Base-by-base conservation (phyloP, 2,329 filamentous ascomycete genomes). In the Claviceps sp. region DNA sequence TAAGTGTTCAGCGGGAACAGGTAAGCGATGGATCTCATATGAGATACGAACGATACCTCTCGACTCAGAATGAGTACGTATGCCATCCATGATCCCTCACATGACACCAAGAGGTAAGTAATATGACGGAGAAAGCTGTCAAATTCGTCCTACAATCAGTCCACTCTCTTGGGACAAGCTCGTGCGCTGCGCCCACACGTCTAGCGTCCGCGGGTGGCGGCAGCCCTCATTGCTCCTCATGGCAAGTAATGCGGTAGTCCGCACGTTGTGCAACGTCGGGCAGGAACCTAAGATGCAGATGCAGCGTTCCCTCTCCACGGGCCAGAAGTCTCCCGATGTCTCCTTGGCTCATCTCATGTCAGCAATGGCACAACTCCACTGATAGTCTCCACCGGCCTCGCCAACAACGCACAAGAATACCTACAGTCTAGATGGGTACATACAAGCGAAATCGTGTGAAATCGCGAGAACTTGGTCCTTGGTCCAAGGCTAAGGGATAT, bases 101-200 rank as follows among this genome's bases (percentile, higher is more conserved):
- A 34, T 26, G 34, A 34, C 22, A 13, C 30, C 24, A 30, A n/a
- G n/a, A 18, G n/a, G 44, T 30, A 36, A 34, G 44, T n/a, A 36
- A 36, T 24, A 50, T 45, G 37, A 40, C 9, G 37, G 45, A 47
- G 37, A 22, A 52, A 48, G 24, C 24, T 30, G 44, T 37, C 16
- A 24, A 52, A 36, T 9, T 43, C 36, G 34, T 42, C 30, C 43
- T 47, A 30, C n/a, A 34, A 4, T 42, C 47, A 54, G 52, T 41
- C 54, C 54, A 30, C 47, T 52, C 54, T 49, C 52, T 55, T 52
- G 54, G 54, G 52, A 54, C 54, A 49, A 54, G 53, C 47, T 52
- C 37, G 24, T 52, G 47, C 44, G 47, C 52, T 44, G 46, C 49
- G 52, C 47, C 14, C 48, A 42, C 47, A 43, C 48, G n/a, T 47